Conservation (phyloP, 2,329 filamentous ascomycete genomes). For the Orbilia blumenaviensis region DNA sequence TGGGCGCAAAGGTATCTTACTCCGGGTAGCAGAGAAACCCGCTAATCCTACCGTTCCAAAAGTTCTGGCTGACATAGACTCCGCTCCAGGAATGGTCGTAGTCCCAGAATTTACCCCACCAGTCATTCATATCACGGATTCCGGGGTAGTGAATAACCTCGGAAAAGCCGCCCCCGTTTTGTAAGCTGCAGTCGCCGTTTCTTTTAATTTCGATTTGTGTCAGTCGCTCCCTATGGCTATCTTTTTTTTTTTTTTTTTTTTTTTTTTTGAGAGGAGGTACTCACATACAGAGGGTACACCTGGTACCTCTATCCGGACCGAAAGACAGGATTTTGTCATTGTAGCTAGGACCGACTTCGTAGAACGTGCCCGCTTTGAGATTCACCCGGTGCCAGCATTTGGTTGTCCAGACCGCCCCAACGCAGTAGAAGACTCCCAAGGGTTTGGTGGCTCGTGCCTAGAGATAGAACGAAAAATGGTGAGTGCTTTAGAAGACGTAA, state of each 20-base stretch:
- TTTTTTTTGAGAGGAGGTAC: background rate
- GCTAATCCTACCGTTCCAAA: constrained; percentile 26
- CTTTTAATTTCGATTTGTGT: too few species aligned
- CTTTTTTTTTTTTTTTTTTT: background rate
- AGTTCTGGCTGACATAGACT: background rate
- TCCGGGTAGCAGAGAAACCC: constrained; percentile 38
- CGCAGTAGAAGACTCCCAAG: constrained; percentile 43
- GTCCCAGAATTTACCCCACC: constrained; percentile 6
- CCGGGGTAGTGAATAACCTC: constrained; percentile 36
- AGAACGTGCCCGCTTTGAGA: constrained; percentile 21
- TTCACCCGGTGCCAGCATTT: constrained; percentile 40
- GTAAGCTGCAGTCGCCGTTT: constrained; percentile 26
- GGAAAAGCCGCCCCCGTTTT: constrained; percentile 26
- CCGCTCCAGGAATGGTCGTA: constrained; percentile 15
- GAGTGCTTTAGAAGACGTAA: too few species aligned
- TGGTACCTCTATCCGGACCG: constrained; percentile 37
- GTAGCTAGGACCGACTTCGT: constrained; percentile 27
- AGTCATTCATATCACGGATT: constrained; percentile 9
- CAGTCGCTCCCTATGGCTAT: too few species aligned
- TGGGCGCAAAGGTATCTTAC: too few species aligned
- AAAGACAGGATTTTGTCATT: constrained; percentile 26
- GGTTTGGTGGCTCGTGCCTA: constrained; percentile 22
- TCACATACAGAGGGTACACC: constrained; percentile 43
- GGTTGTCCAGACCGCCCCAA: constrained; percentile 3
- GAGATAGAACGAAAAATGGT: background rate